Base-by-base conservation (phyloP, 2,329 filamentous ascomycete genomes). In the Mariannaea sp. region DNA sequence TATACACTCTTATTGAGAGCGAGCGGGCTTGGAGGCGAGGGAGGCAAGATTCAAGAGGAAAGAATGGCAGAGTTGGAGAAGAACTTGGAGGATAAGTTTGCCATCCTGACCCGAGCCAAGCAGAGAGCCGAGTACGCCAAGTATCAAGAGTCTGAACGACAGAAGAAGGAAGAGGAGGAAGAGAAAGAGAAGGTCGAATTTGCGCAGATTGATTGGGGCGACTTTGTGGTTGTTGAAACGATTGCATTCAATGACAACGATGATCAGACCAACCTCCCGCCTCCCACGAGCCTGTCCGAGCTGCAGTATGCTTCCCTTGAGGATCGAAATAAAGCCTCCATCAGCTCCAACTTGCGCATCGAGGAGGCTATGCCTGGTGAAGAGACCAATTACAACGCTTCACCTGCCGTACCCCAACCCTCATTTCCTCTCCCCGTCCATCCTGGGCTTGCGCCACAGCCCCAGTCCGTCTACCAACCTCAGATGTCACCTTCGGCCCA, bases 131-230 rank as follows among this genome's bases (percentile, higher is more conserved):
- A 95, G 64, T 97, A 92, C 80, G 81, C 88, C 59, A 92, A 90
- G 71, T 89, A 85, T 68, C 88, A 94, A 66, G 90, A 94, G 62
- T 78, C 86, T 49, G 90, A 97, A 75, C 93, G 92, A 70, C 84
- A 87, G 64, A 90, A 92, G 78, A 92, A 92, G 68, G 92, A 96
- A 66, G 91, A 95, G 67, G 86, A 92, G 58, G 88, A 88, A 33
- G 89, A 95, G 68, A 85, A 91, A 66, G 90, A 96, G 71, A 86
- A 87, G 66, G 75, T 80, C 17, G 79, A 84, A 48, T 86, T 94
- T 71, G 88, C 89, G 1, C 88, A 94, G 65, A 94, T 99, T 58
- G 94, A 99, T 72, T 99, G 94, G 94, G 90, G 96, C 68, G 93
- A 97, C 70, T 99, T 99, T 65, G 87, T 93, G 27, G 89, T 99